Base-by-base conservation (phyloP, 345 rosid genomes). In the Ceriops zippeliana region DNA sequence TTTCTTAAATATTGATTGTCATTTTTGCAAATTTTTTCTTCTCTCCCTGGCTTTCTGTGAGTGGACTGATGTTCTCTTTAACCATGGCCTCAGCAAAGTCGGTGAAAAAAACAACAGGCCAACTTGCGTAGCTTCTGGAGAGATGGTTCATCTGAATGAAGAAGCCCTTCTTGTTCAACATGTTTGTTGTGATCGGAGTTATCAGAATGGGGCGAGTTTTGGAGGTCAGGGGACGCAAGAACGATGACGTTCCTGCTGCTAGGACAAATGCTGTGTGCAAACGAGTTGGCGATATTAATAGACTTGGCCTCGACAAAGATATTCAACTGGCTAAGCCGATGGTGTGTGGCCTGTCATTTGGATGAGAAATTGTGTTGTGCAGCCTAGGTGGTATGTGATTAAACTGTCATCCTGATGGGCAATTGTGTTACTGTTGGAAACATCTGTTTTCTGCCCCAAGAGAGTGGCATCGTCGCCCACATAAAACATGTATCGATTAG, bases 261-360 rank as follows among this genome's bases (percentile, higher is more conserved):
- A 0, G 81, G 81, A 70, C 84, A 81, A 53, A 63, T 65, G 21
- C 47, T 7, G 17, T 10, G 62, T 71, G 79, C 82, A 35, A 78
- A 71, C 27, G 61, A 24, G 11, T 68, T 8, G 65, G 78, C 67
- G 4, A 83, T 58, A 65, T 83, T 66, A 49, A 79, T 80, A 78
- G 61, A 83, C 52, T 26, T 76, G 70, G 19, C 52, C 70, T 68
- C 75, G 63, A 70, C 37, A 79, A 83, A 28, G 56, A 72, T 21
- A 78, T 49, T 77, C 84, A 83, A 53, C 83, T 62, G 0, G 84
- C 76, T 26, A 70, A 65, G 15, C 83, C 80, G 11, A 78, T 73
- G 17, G 83, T 76, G 62, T 80, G 83, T 11, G 79, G 72, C 28
- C 6, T 17, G 22, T 52, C 57, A 20, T 52, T 52, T 22, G 22